These are phyloP conservation scores for Ampelomyces quisqualis DNA, from an alignment of 2,329 filamentous ascomycete species.

Conservation along the genomic window DNA sequence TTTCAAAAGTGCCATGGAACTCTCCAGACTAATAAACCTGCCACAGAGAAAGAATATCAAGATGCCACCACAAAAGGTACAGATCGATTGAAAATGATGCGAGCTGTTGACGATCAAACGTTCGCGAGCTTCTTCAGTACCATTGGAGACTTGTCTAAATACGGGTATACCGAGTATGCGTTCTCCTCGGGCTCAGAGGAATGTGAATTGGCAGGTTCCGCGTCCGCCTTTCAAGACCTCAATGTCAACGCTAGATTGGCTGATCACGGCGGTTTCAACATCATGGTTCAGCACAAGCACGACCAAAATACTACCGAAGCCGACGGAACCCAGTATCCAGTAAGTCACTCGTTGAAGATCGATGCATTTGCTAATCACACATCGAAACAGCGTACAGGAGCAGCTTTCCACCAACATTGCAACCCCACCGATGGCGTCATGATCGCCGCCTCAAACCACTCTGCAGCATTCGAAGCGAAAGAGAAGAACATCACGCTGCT, in stretches of 20 bases:
- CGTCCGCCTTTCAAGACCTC: background rate
- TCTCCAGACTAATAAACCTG: too few relatives aligned
- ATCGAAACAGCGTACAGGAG: background rate
- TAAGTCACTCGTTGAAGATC: background rate
- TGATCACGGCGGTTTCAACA: conserved; percentile 1
- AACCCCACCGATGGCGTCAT: conserved; percentile 4
- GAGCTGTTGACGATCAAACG: too few relatives aligned
- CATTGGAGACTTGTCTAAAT: background rate
- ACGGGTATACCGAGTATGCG: background rate
- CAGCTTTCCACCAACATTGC: conserved; percentile 3
- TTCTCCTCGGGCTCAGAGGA: too few relatives aligned
- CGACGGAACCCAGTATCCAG: background rate
- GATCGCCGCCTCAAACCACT: conserved; percentile 2
- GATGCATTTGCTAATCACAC: background rate
- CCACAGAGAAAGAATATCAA: too few relatives aligned
- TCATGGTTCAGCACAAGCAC: conserved; percentile 1
- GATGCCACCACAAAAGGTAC: too few relatives aligned
- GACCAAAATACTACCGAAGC: background rate
- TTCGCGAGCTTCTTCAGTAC: too few relatives aligned
- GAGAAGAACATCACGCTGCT: too few relatives aligned
- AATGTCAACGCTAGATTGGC: background rate
- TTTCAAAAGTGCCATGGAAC: too few relatives aligned
- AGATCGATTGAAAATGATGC: too few relatives aligned
- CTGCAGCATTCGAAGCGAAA: too few relatives aligned
- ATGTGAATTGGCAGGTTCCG: background rate